Conservation (phyloP, 2,329 filamentous ascomycete species). For the Canariomyces notabilis region DNA sequence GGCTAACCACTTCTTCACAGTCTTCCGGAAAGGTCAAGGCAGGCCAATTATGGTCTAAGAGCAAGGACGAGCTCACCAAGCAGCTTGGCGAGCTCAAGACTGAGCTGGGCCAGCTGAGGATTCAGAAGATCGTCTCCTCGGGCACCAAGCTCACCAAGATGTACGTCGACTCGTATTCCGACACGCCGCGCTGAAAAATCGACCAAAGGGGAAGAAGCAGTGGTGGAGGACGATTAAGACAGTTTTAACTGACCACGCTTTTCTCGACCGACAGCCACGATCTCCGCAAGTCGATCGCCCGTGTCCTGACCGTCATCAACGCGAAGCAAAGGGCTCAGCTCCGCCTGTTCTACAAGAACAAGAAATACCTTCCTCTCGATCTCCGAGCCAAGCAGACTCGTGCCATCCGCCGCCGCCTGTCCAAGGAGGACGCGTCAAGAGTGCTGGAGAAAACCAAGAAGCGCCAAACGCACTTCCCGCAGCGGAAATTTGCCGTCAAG, state of each 20-base stretch:
- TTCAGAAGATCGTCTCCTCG: slow-evolving; percentile 96
- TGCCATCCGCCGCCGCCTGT: slow-evolving; percentile 92
- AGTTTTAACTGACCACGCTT: slow-evolving; percentile 24
- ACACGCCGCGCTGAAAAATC: not conserved
- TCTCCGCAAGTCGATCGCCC: slow-evolving; percentile 98
- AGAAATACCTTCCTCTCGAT: slow-evolving; percentile 98
- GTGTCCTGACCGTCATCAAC: slow-evolving; percentile 99
- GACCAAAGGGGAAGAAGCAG: not conserved
- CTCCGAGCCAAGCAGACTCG: slow-evolving; percentile 98
- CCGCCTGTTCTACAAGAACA: slow-evolving; percentile 99
- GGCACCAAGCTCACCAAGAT: slow-evolving; percentile 96
- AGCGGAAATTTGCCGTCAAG: slow-evolving; percentile 99
- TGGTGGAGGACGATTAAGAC: slow-evolving; percentile 1
- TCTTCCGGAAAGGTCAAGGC: slow-evolving; percentile 79
- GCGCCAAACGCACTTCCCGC: slow-evolving; percentile 91
- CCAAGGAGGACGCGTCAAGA: slow-evolving; percentile 79
- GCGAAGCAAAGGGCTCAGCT: slow-evolving; percentile 98
- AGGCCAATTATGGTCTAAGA: slow-evolving; percentile 96
- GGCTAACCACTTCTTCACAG: slow-evolving; percentile 40
- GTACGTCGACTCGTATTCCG: slow-evolving; percentile 50
- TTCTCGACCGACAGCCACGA: slow-evolving; percentile 66
- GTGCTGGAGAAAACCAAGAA: slow-evolving; percentile 95
- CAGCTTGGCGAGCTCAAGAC: slow-evolving; percentile 93
- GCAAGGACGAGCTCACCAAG: slow-evolving; percentile 96
- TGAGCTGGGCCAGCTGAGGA: slow-evolving; percentile 92